Base-by-base conservation (phyloP, 257 asterid genomes). In the Jacaranda copaia region DNA sequence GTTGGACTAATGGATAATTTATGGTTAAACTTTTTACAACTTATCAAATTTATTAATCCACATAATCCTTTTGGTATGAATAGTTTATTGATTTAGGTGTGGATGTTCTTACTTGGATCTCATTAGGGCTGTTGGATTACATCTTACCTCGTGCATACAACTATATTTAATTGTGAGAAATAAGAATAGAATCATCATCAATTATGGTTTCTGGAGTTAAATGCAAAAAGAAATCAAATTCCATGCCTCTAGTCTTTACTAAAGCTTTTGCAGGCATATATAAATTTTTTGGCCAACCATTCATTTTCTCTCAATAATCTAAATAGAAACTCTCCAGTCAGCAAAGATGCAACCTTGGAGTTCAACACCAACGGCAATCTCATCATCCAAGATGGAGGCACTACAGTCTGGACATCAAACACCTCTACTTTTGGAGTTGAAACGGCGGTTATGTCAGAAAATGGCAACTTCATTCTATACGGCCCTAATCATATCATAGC, bases 301-400 rank as follows among this genome's bases (percentile, higher is more conserved):
- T 86, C 85, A 81, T 87, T 89, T 92, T 89, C 73, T 87, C 86
- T 92, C 78, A 82, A 90, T 89, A 72, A 80, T 92, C 87, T 84
- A 78, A 87, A 90, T 85, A 94, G 98, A 89, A 89, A 90, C 77
- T 89, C 95, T 79, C 91, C 97, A 39, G 91, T 91, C 82, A 87
- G 84, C 88, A 82, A 84, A 86, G 92, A 80, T 14, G 98, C 98
- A 52, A 49, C 51, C 81, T 45, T 94, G 85, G 97, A 92, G 79
- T 88, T 94, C 63, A 83, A 85, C 73, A 25, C 80, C 80, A 64
- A 77, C 75, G 98, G 98, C 77, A 84, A 84, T 48, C 95, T 94
- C 74, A 80, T 84, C 67, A 92, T 94, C 59, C 53, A 12, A 19
- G 93, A 92, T 80, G 75, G 81, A 18, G 80, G 51, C 74, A 42